Evolutionary conservation across 192 early-diverging fungal genomes (phyloP), one percentile per base, ranked within the genome.

Genomic region (Mortierella hygrophila): DNA sequence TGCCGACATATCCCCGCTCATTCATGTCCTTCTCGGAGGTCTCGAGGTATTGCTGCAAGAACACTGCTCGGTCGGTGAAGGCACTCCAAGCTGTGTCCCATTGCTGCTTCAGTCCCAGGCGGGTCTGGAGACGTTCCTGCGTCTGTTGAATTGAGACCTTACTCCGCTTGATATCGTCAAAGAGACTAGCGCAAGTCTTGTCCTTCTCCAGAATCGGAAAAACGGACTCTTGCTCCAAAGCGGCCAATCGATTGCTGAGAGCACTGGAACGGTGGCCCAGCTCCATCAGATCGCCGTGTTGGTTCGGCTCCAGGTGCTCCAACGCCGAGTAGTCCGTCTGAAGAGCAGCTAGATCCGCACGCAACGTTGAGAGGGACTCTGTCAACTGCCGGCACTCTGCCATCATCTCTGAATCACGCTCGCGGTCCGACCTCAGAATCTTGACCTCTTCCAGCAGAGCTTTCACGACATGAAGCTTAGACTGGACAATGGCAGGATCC

Each of bases 11-110:
- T 20, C 75, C 83, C 0, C 83, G 78, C 13, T 55, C 78, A 15
- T n/a, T 0, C n/a, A 73, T 55, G 21, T 75, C 52, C 26, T 68
- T 49, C 75, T 80, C 83, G 3, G 52, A 6, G 4, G 73, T 71
- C 15, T 74, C 42, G 44, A 85, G 78, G 55, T 85, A 85, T 38
- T 80, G 65, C 47, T 80, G 47, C 52, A 85, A 55, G 26, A 71
- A n/a, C 46, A 49, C 11, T 5, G 75, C 69, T 16, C 78, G 70
- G 23, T 85, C 75, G 1, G 68, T 44, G 57, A 85, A 85, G 18
- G 78, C 47, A 7, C 60, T 46, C 83, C 83, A 85, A 26, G 83
- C 78, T 55, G 80, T 21, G 40, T 85, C 71, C 83, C 83, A 85
- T 37, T 85, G 78, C 49, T 85, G 74, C 63, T 85, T 85, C 23